phyloP scores from a whole-genome alignment of 371 early-diverging fungal genomes.

The Mucor velutinosus region DNA sequence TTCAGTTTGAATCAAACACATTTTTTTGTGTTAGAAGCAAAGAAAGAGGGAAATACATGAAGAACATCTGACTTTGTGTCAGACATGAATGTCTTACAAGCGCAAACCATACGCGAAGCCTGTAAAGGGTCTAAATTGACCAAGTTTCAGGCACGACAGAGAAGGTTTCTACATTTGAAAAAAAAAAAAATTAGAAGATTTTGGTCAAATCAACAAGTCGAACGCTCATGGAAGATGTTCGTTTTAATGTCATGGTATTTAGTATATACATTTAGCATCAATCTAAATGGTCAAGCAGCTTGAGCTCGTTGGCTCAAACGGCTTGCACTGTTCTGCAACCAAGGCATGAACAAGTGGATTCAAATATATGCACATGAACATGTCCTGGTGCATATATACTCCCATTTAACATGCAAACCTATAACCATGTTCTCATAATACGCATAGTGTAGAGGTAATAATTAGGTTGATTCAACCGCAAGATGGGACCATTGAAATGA shows the following conservation, averaged over 20 bases:
- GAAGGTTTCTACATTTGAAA: conserved; percentile 10
- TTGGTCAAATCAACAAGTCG: too few relatives aligned
- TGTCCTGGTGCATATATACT: too few relatives aligned
- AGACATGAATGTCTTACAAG: conserved; percentile 6
- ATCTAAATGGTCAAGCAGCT: neutral
- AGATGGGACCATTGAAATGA: neutral
- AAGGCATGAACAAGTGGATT: too few relatives aligned
- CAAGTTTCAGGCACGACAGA: conserved; percentile 19
- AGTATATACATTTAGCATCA: neutral
- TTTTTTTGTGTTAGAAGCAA: conserved; percentile 5
- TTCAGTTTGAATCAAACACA: conserved; percentile 3
- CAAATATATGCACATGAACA: too few relatives aligned
- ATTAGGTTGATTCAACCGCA: neutral
- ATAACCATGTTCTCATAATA: too few relatives aligned
- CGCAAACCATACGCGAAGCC: neutral
- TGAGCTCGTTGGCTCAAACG: neutral
- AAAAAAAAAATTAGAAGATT: too few relatives aligned
- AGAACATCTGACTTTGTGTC: conserved; percentile 11
- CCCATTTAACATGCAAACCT: too few relatives aligned
- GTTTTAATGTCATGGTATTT: neutral
- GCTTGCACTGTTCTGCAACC: neutral
- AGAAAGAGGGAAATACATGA: neutral
- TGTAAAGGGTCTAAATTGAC: conserved; percentile 12
- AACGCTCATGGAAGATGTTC: neutral
- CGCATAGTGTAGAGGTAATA: too few relatives aligned